These are phyloP conservation scores for Epichloe festucae DNA, from an alignment of 2,329 filamentous ascomycete species.

Conservation along the genomic window DNA sequence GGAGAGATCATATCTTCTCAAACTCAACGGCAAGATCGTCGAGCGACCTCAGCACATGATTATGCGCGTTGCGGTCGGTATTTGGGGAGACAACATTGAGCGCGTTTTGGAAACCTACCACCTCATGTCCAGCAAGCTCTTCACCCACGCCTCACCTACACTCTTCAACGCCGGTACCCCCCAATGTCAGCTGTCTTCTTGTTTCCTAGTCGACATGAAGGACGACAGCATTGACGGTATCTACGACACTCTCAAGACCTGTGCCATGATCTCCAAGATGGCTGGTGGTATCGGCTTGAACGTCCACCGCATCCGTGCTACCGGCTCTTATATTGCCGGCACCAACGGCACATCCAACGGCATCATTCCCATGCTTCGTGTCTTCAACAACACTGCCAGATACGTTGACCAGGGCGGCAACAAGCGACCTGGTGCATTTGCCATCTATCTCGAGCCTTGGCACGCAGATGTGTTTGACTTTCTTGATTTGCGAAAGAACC, in stretches of 20 bases:
- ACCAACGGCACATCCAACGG: constrained; percentile 98
- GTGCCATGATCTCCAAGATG: constrained; percentile 99
- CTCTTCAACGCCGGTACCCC: constrained; percentile 99
- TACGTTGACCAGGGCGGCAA: constrained; percentile 99
- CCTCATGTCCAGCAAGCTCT: constrained; percentile 96
- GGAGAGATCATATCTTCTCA: constrained; percentile 92
- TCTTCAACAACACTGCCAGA: constrained; percentile 98
- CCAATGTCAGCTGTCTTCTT: constrained; percentile 87
- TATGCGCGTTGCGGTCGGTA: constrained; percentile 96
- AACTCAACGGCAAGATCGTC: constrained; percentile 88
- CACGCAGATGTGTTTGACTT: constrained; percentile 97
- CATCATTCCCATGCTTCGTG: constrained; percentile 92
- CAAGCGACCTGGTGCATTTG: constrained; percentile 96
- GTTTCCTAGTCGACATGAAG: constrained; percentile 99
- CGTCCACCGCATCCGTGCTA: constrained; percentile 90
- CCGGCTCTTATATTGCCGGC: constrained; percentile 93
- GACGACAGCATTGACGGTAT: constrained; percentile 99
- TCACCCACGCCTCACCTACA: constrained; percentile 95
- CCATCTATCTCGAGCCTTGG: constrained; percentile 98
- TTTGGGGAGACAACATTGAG: constrained; percentile 91
- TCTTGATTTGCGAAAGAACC: constrained; percentile 96
- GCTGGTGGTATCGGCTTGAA: constrained; percentile 96
- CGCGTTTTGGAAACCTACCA: constrained; percentile 96
- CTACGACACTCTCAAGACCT: constrained; percentile 97
- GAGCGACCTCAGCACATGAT: constrained; percentile 99